A percentile compares a stretch with the other conserved stretches of the same genome.
phyloP scores from a whole-genome alignment of 768 basidiomycete species.

The Paxillus involutus region DNA sequence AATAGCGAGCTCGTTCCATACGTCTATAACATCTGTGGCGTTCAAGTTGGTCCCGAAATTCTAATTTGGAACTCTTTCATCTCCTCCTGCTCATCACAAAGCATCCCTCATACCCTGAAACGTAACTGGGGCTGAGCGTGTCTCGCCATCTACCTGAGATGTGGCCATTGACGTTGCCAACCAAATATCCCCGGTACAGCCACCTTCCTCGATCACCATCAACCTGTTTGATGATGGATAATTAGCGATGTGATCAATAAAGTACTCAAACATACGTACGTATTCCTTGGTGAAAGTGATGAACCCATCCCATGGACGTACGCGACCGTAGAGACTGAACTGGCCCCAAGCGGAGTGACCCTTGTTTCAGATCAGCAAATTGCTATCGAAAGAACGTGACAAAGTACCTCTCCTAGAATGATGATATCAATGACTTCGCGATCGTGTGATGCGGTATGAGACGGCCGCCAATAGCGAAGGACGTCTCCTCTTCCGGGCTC shows the following conservation, averaged over 20 bases:
- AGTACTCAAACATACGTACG: constrained; percentile 56
- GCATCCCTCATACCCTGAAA: constrained; percentile 82
- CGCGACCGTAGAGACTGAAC: constrained; percentile 75
- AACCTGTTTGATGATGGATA: constrained; percentile 38
- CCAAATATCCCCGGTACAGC: constrained; percentile 83
- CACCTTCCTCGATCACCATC: constrained; percentile 76
- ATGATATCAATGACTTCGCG: constrained; percentile 55
- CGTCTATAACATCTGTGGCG: not conserved
- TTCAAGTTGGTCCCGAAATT: not conserved
- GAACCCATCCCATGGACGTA: constrained; percentile 81
- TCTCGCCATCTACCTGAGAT: constrained; percentile 88
- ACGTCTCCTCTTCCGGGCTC: constrained; percentile 38
- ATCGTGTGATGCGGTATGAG: constrained; percentile 23
- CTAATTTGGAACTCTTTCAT: constrained; percentile 24
- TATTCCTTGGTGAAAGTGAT: constrained; percentile 85
- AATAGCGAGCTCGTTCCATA: not conserved
- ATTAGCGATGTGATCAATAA: constrained; percentile 4
- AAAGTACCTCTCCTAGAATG: constrained; percentile 67
- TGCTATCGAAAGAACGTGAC: not conserved
- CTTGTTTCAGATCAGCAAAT: constrained; percentile 35
- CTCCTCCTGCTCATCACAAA: constrained; percentile 72
- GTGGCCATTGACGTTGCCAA: constrained; percentile 67
- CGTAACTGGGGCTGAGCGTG: constrained; percentile 61
- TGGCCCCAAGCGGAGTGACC: constrained; percentile 93
- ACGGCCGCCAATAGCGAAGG: constrained; percentile 29